A percentile compares a stretch with the other conserved stretches of the same genome.
These are phyloP conservation scores for Aspergillus coremiiformis DNA, from an alignment of 495 filamentous ascomycete species.

Conservation along the genomic window DNA sequence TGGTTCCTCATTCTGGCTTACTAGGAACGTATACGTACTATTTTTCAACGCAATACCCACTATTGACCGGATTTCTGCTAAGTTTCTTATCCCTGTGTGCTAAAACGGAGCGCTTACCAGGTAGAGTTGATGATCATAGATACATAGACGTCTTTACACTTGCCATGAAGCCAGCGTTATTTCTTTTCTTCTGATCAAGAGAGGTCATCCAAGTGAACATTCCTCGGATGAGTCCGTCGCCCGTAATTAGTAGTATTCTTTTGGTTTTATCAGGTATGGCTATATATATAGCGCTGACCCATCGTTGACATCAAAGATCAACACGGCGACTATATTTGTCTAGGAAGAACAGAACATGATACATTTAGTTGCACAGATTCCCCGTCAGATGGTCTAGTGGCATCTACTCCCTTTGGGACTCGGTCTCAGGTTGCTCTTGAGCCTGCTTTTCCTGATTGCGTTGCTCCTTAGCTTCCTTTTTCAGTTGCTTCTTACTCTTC, in stretches of 20 bases:
- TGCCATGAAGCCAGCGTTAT: background rate
- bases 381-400: background rate
- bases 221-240: background rate
- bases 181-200: background rate
- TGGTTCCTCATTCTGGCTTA: background rate
- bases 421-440: background rate
- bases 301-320: background rate
- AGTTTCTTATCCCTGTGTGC: background rate
- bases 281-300: background rate
- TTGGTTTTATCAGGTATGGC: background rate
- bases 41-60: conserved; percentile 7
- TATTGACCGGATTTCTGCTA: conserved; percentile 1
- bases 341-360: background rate
- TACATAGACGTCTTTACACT: background rate
- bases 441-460: conserved; percentile 35
- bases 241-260: background rate
- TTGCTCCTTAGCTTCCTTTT: conserved; percentile 45
- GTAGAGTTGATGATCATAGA: background rate
- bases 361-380: background rate
- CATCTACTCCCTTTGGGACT: background rate
- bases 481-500: conserved; percentile 45
- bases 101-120: background rate
- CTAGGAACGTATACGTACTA: background rate
- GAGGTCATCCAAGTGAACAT: background rate
- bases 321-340: background rate